Evolutionary conservation across 805 yeast genomes (phyloP), one percentile per base, ranked within the genome.

Genomic region (Maudiozyma turicensis): DNA sequence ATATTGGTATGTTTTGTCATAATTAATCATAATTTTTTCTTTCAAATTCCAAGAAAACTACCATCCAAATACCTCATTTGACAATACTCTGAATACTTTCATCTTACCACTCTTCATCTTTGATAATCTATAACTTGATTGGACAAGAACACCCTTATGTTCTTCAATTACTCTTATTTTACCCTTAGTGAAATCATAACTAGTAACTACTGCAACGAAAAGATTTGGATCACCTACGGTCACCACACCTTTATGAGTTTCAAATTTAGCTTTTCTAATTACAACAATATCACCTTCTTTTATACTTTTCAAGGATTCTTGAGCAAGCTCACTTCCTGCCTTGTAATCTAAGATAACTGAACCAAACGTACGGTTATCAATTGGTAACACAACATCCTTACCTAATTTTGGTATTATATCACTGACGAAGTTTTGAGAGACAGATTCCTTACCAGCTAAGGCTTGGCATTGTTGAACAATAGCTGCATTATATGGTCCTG

Each of bases 211-310:
- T 1, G 83, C 80, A 11, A 76, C 69, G 55, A 74, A 76, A 2
- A 83, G 77, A 5, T 47, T 44, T n/a, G 59, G 63, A 10, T 74
- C 76, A 11, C 95, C 95, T 13, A 81, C 72, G 6, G 75, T 76
- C 48, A 73, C 77, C 1, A 47, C 44, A 20, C 57, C 58, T 47
- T 75, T 74, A 56, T 82, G 86, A 6, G 81, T 77, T 53, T 77
- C 79, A 67, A 91, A 90, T 52, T 76, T 76, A 6, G 88, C 96
- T 49, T 80, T 80, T 58, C 82, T 77, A 53, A 88, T 76, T 46
- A 88, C 85, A 40, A 88, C 66, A 8, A 91, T 73, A 64, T 93
- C 98, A 51, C 99, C 99, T 0, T 95, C 82, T 44, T 77, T 73
- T 48, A 89, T 76, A 40, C 80, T 84, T 48, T 80, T 88, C 32